Evolutionary conservation across 306 rosid genomes (phyloP).

Genomic region (Rosa rugosa): DNA sequence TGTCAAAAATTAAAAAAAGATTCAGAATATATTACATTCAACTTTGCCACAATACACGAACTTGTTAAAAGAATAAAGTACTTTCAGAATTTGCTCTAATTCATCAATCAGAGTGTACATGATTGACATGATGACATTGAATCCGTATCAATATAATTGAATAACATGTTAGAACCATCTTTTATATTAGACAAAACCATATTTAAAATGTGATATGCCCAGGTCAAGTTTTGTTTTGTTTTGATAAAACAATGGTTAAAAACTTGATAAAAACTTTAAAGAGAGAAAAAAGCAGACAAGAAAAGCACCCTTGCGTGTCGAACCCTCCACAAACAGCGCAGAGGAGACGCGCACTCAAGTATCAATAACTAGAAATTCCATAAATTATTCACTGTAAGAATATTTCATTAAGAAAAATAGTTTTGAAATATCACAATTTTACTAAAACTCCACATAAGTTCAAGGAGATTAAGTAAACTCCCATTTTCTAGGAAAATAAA

Average conservation of each 20-base stretch:
- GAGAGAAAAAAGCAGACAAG: too few relatives aligned
- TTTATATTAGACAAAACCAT: too few relatives aligned
- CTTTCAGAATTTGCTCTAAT: neutral
- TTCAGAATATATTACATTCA: neutral
- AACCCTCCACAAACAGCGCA: neutral
- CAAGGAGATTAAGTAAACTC: too few relatives aligned
- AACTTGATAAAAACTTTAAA: too few relatives aligned
- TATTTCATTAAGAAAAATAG: neutral
- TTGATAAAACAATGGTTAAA: too few relatives aligned
- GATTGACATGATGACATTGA: neutral
- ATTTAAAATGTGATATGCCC: too few relatives aligned
- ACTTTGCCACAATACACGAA: neutral
- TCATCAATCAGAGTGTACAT: neutral
- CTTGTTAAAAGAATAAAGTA: neutral
- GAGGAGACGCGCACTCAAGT: neutral
- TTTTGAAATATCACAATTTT: neutral
- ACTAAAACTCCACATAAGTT: neutral
- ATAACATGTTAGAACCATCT: too few relatives aligned
- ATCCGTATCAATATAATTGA: neutral
- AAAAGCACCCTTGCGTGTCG: too few relatives aligned
- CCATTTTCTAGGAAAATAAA: neutral
- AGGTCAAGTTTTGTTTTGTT: too few relatives aligned
- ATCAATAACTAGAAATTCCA: neutral
- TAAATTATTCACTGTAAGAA: neutral
- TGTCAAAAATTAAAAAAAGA: constrained; percentile 29